A percentile compares a stretch with the other conserved stretches of the same genome.
Evolutionary conservation across 768 basidiomycete species (phyloP).

Genomic region (Calocybe cyanea): DNA sequence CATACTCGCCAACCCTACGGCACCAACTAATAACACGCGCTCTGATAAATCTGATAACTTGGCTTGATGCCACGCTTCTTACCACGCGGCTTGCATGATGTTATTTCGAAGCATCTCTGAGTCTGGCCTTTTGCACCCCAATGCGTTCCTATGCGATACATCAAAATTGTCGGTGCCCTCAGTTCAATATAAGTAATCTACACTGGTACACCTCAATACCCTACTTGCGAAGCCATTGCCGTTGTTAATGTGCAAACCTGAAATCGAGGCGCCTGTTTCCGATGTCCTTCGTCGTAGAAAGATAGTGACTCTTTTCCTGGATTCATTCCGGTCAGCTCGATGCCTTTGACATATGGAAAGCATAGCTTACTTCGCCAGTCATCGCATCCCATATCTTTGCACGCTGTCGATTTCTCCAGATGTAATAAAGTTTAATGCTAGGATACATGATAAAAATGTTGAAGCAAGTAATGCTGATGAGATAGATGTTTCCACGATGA

Average conservation of each 20-base stretch:
- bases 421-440: constrained; percentile 49
- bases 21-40: too few relatives aligned
- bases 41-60: too few relatives aligned
- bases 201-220: too few relatives aligned
- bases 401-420: constrained; percentile 54
- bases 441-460: constrained; percentile 53
- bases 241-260: constrained; percentile 45
- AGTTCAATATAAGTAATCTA: too few relatives aligned
- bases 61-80: too few relatives aligned
- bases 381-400: constrained; percentile 55
- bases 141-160: too few relatives aligned
- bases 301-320: constrained; percentile 56
- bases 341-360: neutral
- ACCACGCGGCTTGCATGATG: too few relatives aligned
- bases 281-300: constrained; percentile 52
- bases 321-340: neutral
- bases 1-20: too few relatives aligned
- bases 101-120: too few relatives aligned
- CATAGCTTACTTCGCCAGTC: constrained; percentile 38
- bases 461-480: constrained; percentile 50
- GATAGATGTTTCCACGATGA: constrained; percentile 50
- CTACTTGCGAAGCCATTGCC: neutral
- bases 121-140: too few relatives aligned
- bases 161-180: neutral
- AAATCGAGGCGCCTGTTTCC: constrained; percentile 65